These are phyloP conservation scores for Fusarium annulatum DNA, from an alignment of 2,329 filamentous ascomycete species.

Conservation along the genomic window DNA sequence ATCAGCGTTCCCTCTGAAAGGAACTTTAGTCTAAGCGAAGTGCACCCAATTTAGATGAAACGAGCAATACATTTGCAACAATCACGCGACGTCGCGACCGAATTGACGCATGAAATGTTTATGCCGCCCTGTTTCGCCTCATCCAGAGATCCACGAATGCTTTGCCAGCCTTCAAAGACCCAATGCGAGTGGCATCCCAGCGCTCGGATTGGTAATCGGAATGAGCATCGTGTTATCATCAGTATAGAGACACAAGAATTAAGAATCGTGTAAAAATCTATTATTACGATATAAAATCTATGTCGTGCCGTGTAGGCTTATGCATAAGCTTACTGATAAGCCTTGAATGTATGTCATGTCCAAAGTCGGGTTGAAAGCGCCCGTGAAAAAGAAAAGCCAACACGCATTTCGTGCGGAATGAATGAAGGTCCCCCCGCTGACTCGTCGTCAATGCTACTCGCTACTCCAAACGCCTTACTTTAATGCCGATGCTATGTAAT, in stretches of 20 bases:
- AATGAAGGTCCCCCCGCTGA: not conserved
- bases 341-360: conserved; percentile 21
- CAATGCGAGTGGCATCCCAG: too few relatives aligned
- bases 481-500: not conserved
- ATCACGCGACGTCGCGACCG: not conserved
- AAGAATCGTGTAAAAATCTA: conserved; percentile 9
- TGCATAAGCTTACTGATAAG: conserved; percentile 12
- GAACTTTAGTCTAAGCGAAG: not conserved
- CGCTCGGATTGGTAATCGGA: not conserved
- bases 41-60: not conserved
- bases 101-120: not conserved
- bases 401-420: not conserved
- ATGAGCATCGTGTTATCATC: not conserved
- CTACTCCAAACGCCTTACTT: conserved; percentile 32
- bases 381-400: conserved; percentile 10
- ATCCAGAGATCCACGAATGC: not conserved
- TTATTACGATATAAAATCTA: conserved; percentile 36
- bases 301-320: conserved; percentile 27
- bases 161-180: not conserved
- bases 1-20: not conserved
- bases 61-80: not conserved
- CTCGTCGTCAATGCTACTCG: conserved; percentile 6
- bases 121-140: not conserved
- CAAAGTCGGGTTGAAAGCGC: not conserved
- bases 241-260: fast-evolving